Base-by-base conservation (phyloP, 495 filamentous ascomycete species). In the Penicillium cosmopolitanum region DNA sequence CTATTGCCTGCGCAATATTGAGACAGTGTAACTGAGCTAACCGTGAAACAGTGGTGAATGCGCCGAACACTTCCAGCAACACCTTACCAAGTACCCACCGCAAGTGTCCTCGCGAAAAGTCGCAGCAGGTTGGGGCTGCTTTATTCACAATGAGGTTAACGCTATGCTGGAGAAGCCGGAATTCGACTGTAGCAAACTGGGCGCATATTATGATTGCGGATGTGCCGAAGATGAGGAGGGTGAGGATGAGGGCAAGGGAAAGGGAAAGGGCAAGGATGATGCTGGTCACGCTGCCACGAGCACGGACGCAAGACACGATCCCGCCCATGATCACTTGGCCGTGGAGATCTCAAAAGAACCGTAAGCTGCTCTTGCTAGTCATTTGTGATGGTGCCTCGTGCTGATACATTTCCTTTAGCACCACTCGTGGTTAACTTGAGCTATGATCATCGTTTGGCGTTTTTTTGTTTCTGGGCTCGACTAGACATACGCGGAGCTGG, bases 111-210 rank as follows among this genome's bases (percentile, higher is more conserved):
- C 88, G 8, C 85, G 95, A 55, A 90, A 88, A 61, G 84, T 87
- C 0, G 95, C 95, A 1, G 89, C 91, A 0, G 91, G 87, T 5
- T 98, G 95, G 95, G 94, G 88, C 1, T 98, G 95, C 68, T 90
- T 90, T 65, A 89, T 97, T 38, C 95, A 98, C 66, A 98, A 98
- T 64, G 84, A 92, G 66, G 93, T 98, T 56, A 98, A 98, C 74
- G 84, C 89, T 70, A 85, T 92, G 66, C 78, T 98, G 55, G 75
- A 85, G 56, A 98, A 98, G 73, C 78, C 82, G 0, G 62, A 85
- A 52, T 98, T 97, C 72, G 92, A 98, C 70, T 98, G 95, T 66
- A 86, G 83, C 48, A 89, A 91, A 11, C 89, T 98, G 57, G 92
- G 92, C 3, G 91, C 96, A 57, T 89, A 91, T 63, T 98, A 98